Evolutionary conservation across 805 yeast species (phyloP).

Genomic region (Candida mattraensis): DNA sequence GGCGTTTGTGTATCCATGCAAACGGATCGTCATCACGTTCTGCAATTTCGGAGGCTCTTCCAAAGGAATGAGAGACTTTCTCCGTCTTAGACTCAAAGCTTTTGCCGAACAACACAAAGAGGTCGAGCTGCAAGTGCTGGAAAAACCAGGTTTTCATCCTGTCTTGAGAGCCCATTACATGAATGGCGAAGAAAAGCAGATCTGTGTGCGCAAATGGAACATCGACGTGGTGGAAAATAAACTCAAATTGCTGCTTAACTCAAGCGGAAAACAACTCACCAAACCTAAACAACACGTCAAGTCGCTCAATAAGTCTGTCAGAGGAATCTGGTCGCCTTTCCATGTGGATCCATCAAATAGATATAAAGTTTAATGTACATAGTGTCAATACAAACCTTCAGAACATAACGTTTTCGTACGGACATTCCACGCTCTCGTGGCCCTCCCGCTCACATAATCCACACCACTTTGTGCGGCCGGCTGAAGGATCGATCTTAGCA

Average conservation of each 20-base stretch:
- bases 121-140: slow-evolving; percentile 68
- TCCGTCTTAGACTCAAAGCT: slow-evolving; percentile 49
- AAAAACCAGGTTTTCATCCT: slow-evolving; percentile 79
- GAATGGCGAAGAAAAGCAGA: slow-evolving; percentile 35
- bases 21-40: slow-evolving; percentile 70
- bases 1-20: slow-evolving; percentile 73
- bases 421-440: slow-evolving; percentile 85
- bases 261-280: slow-evolving; percentile 62
- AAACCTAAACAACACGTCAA: slow-evolving; percentile 77
- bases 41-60: slow-evolving; percentile 98
- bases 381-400: slow-evolving; percentile 14
- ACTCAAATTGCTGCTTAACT: slow-evolving; percentile 59
- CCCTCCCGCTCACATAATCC: slow-evolving; percentile 91
- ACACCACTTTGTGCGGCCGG: slow-evolving; percentile 83
- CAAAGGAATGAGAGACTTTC: slow-evolving; percentile 68
- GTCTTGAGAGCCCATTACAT: slow-evolving; percentile 59
- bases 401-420: slow-evolving; percentile 56
- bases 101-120: slow-evolving; percentile 63
- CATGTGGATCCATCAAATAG: slow-evolving; percentile 61
- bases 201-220: slow-evolving; percentile 76
- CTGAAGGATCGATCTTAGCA: slow-evolving; percentile 57
- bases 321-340: slow-evolving; percentile 98
- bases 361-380: slow-evolving; percentile 40
- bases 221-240: slow-evolving; percentile 62
- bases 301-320: slow-evolving; percentile 76